A percentile compares a stretch with the other conserved stretches of the same genome.
These are phyloP conservation scores for Schizochytrium sp. DNA, from an alignment of 108 stramenopile genomes.

Conservation along the genomic window DNA sequence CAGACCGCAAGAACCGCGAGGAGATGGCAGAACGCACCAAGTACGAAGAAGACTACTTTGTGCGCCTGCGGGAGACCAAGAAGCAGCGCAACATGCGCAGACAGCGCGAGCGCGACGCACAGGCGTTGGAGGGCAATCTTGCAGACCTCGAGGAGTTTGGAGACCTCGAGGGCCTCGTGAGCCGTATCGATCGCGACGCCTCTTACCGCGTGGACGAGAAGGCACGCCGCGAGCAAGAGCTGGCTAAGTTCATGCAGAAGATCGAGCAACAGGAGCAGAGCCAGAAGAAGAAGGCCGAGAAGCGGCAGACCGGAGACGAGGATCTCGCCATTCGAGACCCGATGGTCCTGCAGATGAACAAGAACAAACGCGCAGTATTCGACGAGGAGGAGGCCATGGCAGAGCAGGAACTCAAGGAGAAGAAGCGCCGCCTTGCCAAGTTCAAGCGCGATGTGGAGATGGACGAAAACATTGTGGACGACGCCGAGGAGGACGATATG, in stretches of 20 bases:
- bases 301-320: slow-evolving; percentile 14
- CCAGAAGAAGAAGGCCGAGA: slow-evolving; percentile 33
- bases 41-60: slow-evolving; percentile 62
- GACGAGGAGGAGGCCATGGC: slow-evolving; percentile 15
- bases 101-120: slow-evolving; percentile 43
- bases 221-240: slow-evolving; percentile 58
- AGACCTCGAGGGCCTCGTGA: slow-evolving; percentile 57
- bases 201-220: slow-evolving; percentile 35
- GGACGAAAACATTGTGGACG: slow-evolving; percentile 47
- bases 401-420: background rate
- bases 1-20: background rate
- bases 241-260: background rate
- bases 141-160: slow-evolving; percentile 56
- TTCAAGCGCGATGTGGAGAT: background rate
- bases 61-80: slow-evolving; percentile 48
- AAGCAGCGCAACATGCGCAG: slow-evolving; percentile 59
- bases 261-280: slow-evolving; percentile 39
- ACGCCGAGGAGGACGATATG: slow-evolving; percentile 61
- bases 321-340: slow-evolving; percentile 38
- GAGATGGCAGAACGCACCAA: slow-evolving; percentile 19
- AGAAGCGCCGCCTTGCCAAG: background rate
- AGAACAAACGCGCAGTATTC: background rate
- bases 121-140: slow-evolving; percentile 13
- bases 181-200: slow-evolving; percentile 40
- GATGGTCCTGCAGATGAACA: slow-evolving; percentile 22